Evolutionary conservation across 2,329 filamentous ascomycete genomes (phyloP).

Genomic region (Ophiostoma populinum): DNA sequence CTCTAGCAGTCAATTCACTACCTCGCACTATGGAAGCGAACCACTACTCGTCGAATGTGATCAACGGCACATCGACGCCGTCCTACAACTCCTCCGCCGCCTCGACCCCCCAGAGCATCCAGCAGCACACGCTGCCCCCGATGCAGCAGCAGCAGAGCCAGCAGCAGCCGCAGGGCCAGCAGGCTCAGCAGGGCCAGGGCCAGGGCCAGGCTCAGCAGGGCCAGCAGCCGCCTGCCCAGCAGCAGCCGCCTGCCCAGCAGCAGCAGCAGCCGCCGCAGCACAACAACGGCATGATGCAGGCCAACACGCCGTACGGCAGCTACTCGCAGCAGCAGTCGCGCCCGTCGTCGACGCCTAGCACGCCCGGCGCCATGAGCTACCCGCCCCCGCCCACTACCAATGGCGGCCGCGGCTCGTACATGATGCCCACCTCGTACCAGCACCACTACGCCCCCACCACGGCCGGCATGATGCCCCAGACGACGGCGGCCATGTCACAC

Average conservation of each 20-base stretch:
- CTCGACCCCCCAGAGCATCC: slow-evolving; percentile 14
- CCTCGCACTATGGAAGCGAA: slow-evolving; percentile 16
- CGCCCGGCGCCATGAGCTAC: slow-evolving; percentile 41
- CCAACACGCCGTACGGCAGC: slow-evolving; percentile 32
- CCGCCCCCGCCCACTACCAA: slow-evolving; percentile 27
- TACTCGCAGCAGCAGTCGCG: slow-evolving; percentile 44
- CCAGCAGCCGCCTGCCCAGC: slow-evolving; percentile 12
- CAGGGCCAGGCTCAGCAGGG: slow-evolving; percentile 20
- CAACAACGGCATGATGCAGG: slow-evolving; percentile 30
- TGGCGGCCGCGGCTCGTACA: slow-evolving; percentile 32
- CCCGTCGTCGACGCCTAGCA: slow-evolving; percentile 42
- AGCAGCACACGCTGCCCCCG: slow-evolving; percentile 16
- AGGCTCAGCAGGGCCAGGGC: slow-evolving; percentile 17
- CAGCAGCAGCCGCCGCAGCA: slow-evolving; percentile 9
- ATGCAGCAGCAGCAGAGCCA: slow-evolving; percentile 23
- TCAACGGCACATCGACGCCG: slow-evolving; percentile 15
- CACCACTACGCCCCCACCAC: slow-evolving; percentile 37
- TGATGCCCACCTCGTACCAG: slow-evolving; percentile 37
- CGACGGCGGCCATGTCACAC: slow-evolving; percentile 49
- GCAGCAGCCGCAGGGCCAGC: slow-evolving; percentile 20
- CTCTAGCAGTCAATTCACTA: slow-evolving; percentile 6
- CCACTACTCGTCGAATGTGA: slow-evolving; percentile 17
- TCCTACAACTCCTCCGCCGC: slow-evolving; percentile 16
- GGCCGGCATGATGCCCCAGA: slow-evolving; percentile 46
- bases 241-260: slow-evolving; percentile 17